Conservation (phyloP, 345 rosid species). For the Salix arbutifolia region DNA sequence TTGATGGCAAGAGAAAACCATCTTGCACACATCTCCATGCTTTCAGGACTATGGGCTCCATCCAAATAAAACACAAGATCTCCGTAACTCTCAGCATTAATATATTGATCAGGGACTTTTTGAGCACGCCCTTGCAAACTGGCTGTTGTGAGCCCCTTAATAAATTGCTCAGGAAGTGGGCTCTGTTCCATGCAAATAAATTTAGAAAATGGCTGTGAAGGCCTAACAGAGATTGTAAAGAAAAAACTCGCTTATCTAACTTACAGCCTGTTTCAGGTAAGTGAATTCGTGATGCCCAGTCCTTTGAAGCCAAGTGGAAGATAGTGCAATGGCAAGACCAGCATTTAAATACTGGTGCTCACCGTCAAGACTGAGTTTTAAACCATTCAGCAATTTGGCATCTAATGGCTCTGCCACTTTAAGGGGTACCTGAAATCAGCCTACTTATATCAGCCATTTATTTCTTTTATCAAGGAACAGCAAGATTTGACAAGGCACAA, state of each 20-base stretch:
- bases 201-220: conserved; percentile 5
- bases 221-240: not conserved
- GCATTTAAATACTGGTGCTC: conserved; percentile 93
- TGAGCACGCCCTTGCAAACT: conserved; percentile 96
- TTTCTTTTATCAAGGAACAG: not conserved
- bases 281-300: conserved; percentile 55
- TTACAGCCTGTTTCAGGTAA: conserved; percentile 52
- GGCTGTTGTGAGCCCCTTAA: conserved; percentile 76
- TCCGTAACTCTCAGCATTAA: conserved; percentile 42
- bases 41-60: conserved; percentile 97
- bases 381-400: conserved; percentile 51
- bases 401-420: conserved; percentile 62
- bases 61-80: conserved; percentile 84
- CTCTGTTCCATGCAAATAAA: conserved; percentile 41
- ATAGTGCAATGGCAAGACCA: conserved; percentile 77
- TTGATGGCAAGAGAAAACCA: conserved; percentile 78
- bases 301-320: conserved; percentile 74
- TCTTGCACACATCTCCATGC: conserved; percentile 81
- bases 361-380: conserved; percentile 83
- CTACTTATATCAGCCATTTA: not conserved
- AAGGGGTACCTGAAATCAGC: conserved; percentile 60
- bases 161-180: conserved; percentile 70
- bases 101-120: conserved; percentile 56
- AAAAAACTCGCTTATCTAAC: conserved; percentile 7
- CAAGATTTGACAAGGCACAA: not conserved